These are phyloP conservation scores for Botryotinia convoluta DNA, from an alignment of 2,329 filamentous ascomycete species.

Conservation along the genomic window DNA sequence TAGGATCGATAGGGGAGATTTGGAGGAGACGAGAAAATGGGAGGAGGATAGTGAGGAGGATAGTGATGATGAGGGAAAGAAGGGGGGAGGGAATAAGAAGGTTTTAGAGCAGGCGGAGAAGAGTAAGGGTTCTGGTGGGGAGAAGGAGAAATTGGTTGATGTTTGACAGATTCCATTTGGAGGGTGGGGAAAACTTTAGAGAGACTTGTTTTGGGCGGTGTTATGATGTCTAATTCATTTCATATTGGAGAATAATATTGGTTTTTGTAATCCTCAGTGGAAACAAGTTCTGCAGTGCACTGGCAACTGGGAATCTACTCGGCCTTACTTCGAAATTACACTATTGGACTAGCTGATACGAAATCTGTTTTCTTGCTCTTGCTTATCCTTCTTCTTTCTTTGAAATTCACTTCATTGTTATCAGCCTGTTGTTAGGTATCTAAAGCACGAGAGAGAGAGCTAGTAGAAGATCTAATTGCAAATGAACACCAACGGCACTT, in stretches of 20 bases:
- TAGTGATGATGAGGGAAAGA: slow-evolving; percentile 4
- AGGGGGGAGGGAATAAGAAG: background rate
- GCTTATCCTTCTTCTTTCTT: background rate
- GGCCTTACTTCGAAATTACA: background rate
- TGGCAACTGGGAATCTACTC: no score
- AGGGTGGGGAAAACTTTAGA: background rate
- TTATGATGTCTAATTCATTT: background rate
- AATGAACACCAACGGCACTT: background rate
- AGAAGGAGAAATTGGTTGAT: slow-evolving; percentile 32
- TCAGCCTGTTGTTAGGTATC: background rate
- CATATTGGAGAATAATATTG: background rate
- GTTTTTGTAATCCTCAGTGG: background rate
- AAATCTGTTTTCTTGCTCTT: no score
- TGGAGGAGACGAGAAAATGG: slow-evolving; percentile 30
- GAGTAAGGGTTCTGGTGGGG: slow-evolving; percentile 21
- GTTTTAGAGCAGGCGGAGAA: background rate
- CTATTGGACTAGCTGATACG: background rate
- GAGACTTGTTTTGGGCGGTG: background rate
- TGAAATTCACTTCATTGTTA: background rate
- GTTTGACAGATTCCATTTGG: slow-evolving; percentile 19
- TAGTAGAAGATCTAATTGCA: background rate
- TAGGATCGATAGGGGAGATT: slow-evolving; percentile 26
- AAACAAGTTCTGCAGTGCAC: no score
- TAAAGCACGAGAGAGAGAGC: background rate
- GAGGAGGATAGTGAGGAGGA: slow-evolving; percentile 29